Conservation (phyloP, 805 yeast species). For the Candida odintsovae region DNA sequence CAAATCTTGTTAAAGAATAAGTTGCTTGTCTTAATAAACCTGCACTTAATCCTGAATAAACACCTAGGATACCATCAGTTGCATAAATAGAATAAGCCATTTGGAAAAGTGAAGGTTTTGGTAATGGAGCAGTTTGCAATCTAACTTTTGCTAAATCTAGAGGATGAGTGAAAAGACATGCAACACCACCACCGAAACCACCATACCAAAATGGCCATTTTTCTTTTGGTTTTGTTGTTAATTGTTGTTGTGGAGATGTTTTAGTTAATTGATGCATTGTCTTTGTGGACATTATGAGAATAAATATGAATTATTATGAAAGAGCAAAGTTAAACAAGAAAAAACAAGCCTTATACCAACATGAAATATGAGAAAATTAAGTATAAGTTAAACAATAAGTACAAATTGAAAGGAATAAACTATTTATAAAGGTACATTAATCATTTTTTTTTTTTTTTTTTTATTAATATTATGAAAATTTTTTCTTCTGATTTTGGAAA, state of each 20-base stretch:
- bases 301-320: too few relatives aligned
- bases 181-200: conserved; percentile 64
- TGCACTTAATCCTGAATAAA: conserved; percentile 82
- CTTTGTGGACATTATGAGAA: conserved; percentile 1
- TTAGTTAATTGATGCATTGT: neutral
- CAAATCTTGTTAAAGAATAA: conserved; percentile 81
- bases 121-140: conserved; percentile 67
- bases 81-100: conserved; percentile 56
- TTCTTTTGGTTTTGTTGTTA: conserved; percentile 10
- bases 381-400: neutral
- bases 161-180: conserved; percentile 72
- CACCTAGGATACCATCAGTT: conserved; percentile 61
- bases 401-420: too few relatives aligned
- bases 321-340: too few relatives aligned
- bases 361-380: neutral
- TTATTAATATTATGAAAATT: neutral
- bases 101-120: conserved; percentile 56
- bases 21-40: conserved; percentile 82
- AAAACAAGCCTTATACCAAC: neutral
- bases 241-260: neutral
- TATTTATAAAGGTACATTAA: too few relatives aligned
- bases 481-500: neutral
- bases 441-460: too few relatives aligned
- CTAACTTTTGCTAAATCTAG: conserved; percentile 84
- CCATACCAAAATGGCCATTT: conserved; percentile 55